Conservation (phyloP, 2,329 filamentous ascomycete species). For the Pseudogymnoascus sp. region DNA sequence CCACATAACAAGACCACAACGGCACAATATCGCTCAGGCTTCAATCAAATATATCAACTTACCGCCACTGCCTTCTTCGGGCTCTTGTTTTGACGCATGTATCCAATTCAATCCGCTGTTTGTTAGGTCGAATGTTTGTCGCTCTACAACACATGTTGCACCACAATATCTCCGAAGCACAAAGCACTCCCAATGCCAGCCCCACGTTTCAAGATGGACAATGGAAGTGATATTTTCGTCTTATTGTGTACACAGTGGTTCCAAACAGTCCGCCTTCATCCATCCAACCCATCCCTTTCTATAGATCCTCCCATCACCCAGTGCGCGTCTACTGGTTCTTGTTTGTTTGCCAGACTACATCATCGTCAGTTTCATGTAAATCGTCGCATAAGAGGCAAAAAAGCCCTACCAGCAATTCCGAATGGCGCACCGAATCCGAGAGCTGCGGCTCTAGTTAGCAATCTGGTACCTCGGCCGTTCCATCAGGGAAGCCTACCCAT, state of each 20-base stretch:
- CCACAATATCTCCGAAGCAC: background rate
- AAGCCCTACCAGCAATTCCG: slow-evolving; percentile 50
- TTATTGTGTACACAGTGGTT: slow-evolving; percentile 8
- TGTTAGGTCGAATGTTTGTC: background rate
- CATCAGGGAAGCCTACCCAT: slow-evolving; percentile 45
- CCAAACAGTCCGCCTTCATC: slow-evolving; percentile 5
- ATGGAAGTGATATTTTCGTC: slow-evolving; percentile 4
- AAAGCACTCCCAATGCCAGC: background rate
- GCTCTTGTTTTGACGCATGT: background rate
- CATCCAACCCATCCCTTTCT: slow-evolving; percentile 4
- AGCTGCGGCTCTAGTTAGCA: slow-evolving; percentile 24
- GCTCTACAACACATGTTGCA: background rate
- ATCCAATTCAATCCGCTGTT: background rate
- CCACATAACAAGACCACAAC: background rate
- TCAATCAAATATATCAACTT: background rate
- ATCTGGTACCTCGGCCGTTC: background rate
- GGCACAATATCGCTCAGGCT: background rate
- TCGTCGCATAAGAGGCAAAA: slow-evolving; percentile 13
- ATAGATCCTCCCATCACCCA: background rate
- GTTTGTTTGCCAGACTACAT: slow-evolving; percentile 31
- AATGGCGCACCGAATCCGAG: slow-evolving; percentile 53
- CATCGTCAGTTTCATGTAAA: background rate
- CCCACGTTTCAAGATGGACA: background rate
- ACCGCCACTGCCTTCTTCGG: background rate
- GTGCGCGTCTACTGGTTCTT: slow-evolving; percentile 27